These are phyloP conservation scores for Symbiodinium natans DNA, from an alignment of 73 alveolate species.

Conservation along the genomic window DNA sequence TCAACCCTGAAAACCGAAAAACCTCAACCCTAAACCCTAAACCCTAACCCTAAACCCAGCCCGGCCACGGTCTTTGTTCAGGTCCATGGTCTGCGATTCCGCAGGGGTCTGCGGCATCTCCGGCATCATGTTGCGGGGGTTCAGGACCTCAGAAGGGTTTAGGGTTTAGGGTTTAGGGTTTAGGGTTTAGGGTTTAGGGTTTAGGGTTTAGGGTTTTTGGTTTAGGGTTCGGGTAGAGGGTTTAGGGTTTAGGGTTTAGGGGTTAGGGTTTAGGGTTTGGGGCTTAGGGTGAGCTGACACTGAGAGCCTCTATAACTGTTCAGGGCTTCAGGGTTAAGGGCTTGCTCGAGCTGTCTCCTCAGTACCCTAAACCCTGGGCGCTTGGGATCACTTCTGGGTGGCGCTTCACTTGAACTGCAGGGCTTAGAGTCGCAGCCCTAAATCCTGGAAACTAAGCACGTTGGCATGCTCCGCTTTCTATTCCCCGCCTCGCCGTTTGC, in stretches of 20 bases:
- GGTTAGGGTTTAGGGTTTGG: background rate
- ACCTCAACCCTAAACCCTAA: background rate
- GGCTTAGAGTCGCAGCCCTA: too few relatives aligned
- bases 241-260: background rate
- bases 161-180: background rate
- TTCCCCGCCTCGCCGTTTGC: background rate
- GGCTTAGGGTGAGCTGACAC: too few relatives aligned
- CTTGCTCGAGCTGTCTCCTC: too few relatives aligned
- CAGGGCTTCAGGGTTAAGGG: too few relatives aligned
- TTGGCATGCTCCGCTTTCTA: too few relatives aligned
- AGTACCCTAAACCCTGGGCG: too few relatives aligned
- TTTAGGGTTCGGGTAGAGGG: background rate
- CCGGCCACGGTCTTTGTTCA: slow-evolving; percentile 57
- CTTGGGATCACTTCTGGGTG: too few relatives aligned
- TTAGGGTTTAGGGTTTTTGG: background rate
- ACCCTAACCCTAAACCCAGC: background rate
- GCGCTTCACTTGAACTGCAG: too few relatives aligned
- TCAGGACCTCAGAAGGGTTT: slow-evolving; percentile 20
- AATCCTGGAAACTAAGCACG: too few relatives aligned
- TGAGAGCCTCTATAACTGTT: too few relatives aligned
- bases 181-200: background rate
- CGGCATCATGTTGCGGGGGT: slow-evolving; percentile 92
- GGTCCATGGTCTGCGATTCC: slow-evolving; percentile 52
- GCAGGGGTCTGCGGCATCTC: slow-evolving; percentile 90
- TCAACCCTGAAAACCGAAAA: background rate